Evolutionary conservation across 331 rosid species (phyloP), one percentile per base, ranked within the genome.

Genomic region (Pyracantha coccinea): DNA sequence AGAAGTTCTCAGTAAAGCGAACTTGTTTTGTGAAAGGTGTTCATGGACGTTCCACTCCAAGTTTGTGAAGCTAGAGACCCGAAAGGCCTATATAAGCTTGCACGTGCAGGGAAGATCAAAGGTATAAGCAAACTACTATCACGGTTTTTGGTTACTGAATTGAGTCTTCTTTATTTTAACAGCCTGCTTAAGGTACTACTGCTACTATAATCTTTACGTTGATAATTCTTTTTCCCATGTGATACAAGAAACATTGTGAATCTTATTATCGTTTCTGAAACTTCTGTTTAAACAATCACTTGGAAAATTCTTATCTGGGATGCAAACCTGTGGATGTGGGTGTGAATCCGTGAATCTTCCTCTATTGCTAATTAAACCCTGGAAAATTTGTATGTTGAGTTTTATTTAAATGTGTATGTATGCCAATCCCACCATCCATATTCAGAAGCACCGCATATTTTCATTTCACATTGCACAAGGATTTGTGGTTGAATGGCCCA

Each of bases 41-140:
- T 82, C 38, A 82, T 85, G 89, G 89, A 85, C 21, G 82, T 82
- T 45, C 85, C 89, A 55, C 86, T 85, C 15, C 72, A 80, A 60
- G 83, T 85, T 66, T 85, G 89, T 68, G 89, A 85, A 77, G 81
- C 86, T 64, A 77, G 89, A 79, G 89, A 85, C 70, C 58, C 89
- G 8, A 85, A 85, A 59, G 89, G 89, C 38, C 78, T 85, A 0
- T 85, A 85, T 74, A 85, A 85, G 83, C 86, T 85, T 61, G 89
- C 89, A 4, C 86, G 86, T 59, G 85, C 85, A 6, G 89, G 89
- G 70, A 82, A 85, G 83, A 85, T 85, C 73, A 71, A 85, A 76
- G 89, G 89, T 85, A 73, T 20, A 33, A 31, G 69, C 25, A 35
- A 62, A 47, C 38, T 68, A 29, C 5, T 28, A 27, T 58, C 5